Base-by-base conservation (phyloP, 352 stramenopile genomes). In the Phytophthora gonapodyides region DNA sequence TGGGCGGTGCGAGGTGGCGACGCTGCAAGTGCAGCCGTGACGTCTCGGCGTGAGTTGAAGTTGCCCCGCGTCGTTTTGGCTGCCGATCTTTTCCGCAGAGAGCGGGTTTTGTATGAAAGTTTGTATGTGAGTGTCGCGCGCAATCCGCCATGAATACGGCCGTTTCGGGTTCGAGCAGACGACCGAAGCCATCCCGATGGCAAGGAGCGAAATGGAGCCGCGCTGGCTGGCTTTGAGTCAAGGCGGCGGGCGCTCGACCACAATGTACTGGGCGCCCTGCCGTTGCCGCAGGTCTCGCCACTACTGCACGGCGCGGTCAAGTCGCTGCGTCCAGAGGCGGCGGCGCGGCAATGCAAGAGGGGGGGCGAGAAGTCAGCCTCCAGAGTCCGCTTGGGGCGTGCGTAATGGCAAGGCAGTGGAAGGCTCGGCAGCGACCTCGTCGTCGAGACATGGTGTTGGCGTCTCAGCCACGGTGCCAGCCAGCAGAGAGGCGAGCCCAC, bases 21-120 rank as follows among this genome's bases (percentile, higher is more conserved):
- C 27, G 24, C 24, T 27, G 24, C 24, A 27, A 27, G 24, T 24
- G 13, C 45, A 57, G 36, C 59, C 19, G 19, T 34, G 42, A 56
- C 34, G 9, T 21, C 7, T n/a, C 47, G 6, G 30, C 27, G 53
- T 64, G 54, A n/a, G 54, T 69, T 69, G 61, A 69, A 69, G 61
- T 69, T 60, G 52, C 40, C 13, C 46, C 21, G 38, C 43, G 16
- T 12, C 43, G 27, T 17, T 19, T 47, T 46, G 48, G 47, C 24
- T 58, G 38, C 41, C 33, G 30, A 64, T 64, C 40, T 64, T 61
- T 68, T 63, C 64, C 46, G 54, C 54, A 67, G 61, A 69, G 54
- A 64, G 54, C 47, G 54, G 54, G 61, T 64, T 69, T 64, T 27
- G 17, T 54, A 64, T 60, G 54, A 12, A 7, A 8, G 11, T 45